Evolutionary conservation across 192 early-diverging fungal genomes (phyloP).

Genomic region (Gorgonomyces haynaldii): DNA sequence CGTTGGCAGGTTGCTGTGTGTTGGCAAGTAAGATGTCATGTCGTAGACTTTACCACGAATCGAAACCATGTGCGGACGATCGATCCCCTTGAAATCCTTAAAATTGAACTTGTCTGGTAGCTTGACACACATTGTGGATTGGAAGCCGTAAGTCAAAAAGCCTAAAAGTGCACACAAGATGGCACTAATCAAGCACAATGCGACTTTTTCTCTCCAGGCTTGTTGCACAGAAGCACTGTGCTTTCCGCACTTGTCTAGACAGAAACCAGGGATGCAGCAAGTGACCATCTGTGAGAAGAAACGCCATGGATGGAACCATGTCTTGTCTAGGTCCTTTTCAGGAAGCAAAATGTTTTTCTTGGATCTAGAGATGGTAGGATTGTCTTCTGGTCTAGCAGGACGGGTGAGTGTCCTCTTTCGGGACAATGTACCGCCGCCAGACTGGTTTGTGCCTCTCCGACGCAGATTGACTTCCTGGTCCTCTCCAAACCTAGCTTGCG

Average conservation of each 20-base stretch:
- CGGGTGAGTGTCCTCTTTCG: neutral
- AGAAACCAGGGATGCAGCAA: slow-evolving; percentile 72
- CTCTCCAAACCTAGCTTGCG: too few species aligned
- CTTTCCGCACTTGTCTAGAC: slow-evolving; percentile 56
- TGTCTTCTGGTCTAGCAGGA: neutral
- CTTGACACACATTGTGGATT: slow-evolving; percentile 9
- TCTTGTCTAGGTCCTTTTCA: neutral
- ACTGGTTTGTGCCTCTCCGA: too few species aligned
- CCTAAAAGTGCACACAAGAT: slow-evolving; percentile 16
- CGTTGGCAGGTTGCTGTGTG: slow-evolving; percentile 11
- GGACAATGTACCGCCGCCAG: too few species aligned
- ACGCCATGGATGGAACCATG: slow-evolving; percentile 47
- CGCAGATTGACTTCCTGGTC: too few species aligned
- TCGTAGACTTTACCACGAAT: slow-evolving; percentile 26
- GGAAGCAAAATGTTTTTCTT: neutral
- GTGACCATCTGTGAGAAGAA: slow-evolving; percentile 65
- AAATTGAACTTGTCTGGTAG: neutral
- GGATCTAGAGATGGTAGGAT: neutral
- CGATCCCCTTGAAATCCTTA: neutral
- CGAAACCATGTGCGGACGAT: slow-evolving; percentile 3
- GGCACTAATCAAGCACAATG: slow-evolving; percentile 21
- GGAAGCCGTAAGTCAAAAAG: slow-evolving; percentile 36
- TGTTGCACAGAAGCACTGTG: slow-evolving; percentile 55
- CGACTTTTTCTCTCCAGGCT: slow-evolving; percentile 46
- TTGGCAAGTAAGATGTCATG: slow-evolving; percentile 6